A percentile compares a stretch with the other conserved stretches of the same genome.
Evolutionary conservation across 306 rosid genomes (phyloP).

Genomic region (Datisca glomerata): DNA sequence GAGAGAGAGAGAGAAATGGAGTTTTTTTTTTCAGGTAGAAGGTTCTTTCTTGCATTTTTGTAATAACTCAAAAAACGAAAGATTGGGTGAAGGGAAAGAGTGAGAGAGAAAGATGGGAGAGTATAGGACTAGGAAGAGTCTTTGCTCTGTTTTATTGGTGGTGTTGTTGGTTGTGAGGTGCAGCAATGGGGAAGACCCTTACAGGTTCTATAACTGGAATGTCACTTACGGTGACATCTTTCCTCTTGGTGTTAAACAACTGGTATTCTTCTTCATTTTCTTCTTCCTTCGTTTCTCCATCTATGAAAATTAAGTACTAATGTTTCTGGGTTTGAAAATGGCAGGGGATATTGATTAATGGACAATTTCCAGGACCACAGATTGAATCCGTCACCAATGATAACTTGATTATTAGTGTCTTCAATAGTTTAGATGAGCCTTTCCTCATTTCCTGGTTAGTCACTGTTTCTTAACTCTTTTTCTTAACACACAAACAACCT

Average conservation of each 20-base stretch:
- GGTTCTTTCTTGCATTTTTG: no score
- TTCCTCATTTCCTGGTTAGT: slow-evolving; percentile 81
- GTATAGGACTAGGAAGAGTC: no score
- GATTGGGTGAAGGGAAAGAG: no score
- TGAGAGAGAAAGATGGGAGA: no score
- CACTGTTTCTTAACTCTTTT: background rate
- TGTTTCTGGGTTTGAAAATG: background rate
- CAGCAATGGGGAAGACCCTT: slow-evolving; percentile 74
- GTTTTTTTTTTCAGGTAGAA: no score
- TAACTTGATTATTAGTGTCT: slow-evolving; percentile 72
- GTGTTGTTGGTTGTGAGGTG: no score
- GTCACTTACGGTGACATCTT: slow-evolving; percentile 78
- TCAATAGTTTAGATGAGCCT: slow-evolving; percentile 67
- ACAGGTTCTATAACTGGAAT: slow-evolving; percentile 72
- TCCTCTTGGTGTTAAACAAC: slow-evolving; percentile 87
- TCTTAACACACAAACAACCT: no score
- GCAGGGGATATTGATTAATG: slow-evolving; percentile 92
- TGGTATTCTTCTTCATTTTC: slow-evolving; percentile 30
- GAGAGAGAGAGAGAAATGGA: no score
- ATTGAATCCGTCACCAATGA: slow-evolving; percentile 90
- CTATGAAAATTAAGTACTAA: background rate
- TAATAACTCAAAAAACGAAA: no score
- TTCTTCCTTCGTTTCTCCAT: background rate
- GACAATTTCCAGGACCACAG: slow-evolving; percentile 97
- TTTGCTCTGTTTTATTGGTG: no score